phyloP scores from a whole-genome alignment of 805 yeast genomes.

The Candida ascalaphidarum region DNA sequence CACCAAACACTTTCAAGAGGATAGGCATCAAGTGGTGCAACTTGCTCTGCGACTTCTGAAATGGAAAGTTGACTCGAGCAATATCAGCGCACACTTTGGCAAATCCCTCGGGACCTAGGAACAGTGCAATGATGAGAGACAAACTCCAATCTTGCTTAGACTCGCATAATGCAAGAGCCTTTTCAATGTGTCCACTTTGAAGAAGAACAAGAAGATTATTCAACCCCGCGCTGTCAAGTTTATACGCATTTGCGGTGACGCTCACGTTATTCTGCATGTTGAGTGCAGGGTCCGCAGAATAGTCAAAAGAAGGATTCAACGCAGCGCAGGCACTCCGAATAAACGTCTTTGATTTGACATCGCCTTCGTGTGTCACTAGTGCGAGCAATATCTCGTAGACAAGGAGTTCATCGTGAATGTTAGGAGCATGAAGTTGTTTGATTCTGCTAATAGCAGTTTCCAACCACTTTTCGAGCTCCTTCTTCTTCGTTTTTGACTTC shows the following conservation, averaged over 20 bases:
- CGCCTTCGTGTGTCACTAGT: conserved; percentile 22
- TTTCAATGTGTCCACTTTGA: conserved; percentile 56
- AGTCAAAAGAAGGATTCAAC: conserved; percentile 36
- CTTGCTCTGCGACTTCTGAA: conserved; percentile 30
- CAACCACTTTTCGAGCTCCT: conserved; percentile 62
- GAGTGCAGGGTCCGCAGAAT: conserved; percentile 12
- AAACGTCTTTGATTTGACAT: conserved; percentile 17
- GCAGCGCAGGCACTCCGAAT: conserved; percentile 22
- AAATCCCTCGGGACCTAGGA: conserved; percentile 57
- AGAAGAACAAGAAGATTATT: conserved; percentile 27
- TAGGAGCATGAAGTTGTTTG: conserved; percentile 1
- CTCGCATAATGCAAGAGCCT: conserved; percentile 58
- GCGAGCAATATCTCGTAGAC: conserved; percentile 20
- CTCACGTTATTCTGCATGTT: conserved; percentile 1
- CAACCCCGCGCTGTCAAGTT: conserved; percentile 29
- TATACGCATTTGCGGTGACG: conserved; percentile 30
- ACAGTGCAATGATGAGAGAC: conserved; percentile 61
- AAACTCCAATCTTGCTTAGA: conserved; percentile 66
- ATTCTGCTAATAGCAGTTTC: conserved; percentile 15
- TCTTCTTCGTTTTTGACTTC: conserved; percentile 47
- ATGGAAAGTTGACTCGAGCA: conserved; percentile 36
- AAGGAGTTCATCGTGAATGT: conserved; percentile 15
- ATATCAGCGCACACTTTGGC: conserved; percentile 50
- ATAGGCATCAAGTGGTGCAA: conserved; percentile 42
- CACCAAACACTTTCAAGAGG: conserved; percentile 56